Conservation (phyloP, 352 stramenopile genomes). For the Globisporangium cederbergense region DNA sequence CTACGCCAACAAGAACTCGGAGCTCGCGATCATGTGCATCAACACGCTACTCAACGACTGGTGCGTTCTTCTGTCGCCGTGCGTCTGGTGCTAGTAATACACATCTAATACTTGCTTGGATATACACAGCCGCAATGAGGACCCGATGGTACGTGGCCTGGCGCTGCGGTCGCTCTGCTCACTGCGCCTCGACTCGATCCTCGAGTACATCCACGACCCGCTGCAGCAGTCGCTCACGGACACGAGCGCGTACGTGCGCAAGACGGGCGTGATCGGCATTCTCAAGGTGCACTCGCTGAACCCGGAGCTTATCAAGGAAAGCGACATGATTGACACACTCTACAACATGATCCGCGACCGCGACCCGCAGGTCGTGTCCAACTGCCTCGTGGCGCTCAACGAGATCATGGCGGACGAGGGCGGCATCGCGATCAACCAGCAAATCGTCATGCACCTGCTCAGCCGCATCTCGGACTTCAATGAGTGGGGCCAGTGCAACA, state of each 20-base stretch:
- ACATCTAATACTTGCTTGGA: not conserved
- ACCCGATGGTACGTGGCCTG: slow-evolving; percentile 98
- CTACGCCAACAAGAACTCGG: slow-evolving; percentile 97
- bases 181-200: slow-evolving; percentile 95
- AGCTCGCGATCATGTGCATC: slow-evolving; percentile 99
- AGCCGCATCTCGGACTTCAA: slow-evolving; percentile 98
- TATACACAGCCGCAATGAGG: slow-evolving; percentile 88
- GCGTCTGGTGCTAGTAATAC: not conserved
- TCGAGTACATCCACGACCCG: slow-evolving; percentile 97
- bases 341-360: slow-evolving; percentile 98
- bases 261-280: slow-evolving; percentile 98
- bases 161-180: slow-evolving; percentile 96
- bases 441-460: slow-evolving; percentile 97
- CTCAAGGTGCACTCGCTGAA: slow-evolving; percentile 95
- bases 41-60: slow-evolving; percentile 99
- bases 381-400: slow-evolving; percentile 96
- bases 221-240: slow-evolving; percentile 92
- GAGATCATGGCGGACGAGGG: slow-evolving; percentile 97
- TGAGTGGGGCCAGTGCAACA: slow-evolving; percentile 97
- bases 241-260: slow-evolving; percentile 97
- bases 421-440: slow-evolving; percentile 96
- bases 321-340: slow-evolving; percentile 96
- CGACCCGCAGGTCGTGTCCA: slow-evolving; percentile 97
- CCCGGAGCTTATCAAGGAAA: slow-evolving; percentile 90
- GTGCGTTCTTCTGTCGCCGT: no score